Percentiles rank a stretch among this genome's conserved stretches.
Conservation (phyloP, 2,329 filamentous ascomycete species). For the Fusarium haematococcum region DNA sequence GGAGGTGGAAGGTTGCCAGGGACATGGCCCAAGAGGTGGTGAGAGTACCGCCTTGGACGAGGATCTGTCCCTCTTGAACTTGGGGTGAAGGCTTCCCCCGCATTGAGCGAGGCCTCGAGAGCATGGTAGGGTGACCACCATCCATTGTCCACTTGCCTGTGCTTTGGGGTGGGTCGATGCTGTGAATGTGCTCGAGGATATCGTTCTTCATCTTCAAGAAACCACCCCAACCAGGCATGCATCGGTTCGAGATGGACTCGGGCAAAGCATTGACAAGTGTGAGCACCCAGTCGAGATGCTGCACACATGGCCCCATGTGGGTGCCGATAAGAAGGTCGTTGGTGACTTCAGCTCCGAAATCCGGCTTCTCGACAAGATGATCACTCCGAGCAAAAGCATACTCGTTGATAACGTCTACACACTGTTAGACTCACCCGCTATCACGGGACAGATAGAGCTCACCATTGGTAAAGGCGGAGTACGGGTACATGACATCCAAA, state of each 20-base stretch:
- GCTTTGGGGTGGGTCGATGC: conserved; percentile 50
- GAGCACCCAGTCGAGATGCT: conserved; percentile 52
- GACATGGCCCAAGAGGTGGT: conserved; percentile 55
- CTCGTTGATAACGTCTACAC: conserved; percentile 54
- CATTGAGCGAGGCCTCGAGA: conserved; percentile 48
- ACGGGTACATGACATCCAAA: conserved; percentile 52
- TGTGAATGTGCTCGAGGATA: conserved; percentile 51
- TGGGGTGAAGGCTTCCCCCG: conserved; percentile 51
- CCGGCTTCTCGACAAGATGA: conserved; percentile 49
- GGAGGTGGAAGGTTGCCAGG: conserved; percentile 51
- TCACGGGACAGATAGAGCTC: not conserved
- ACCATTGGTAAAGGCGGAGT: conserved; percentile 55
- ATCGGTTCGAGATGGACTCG: conserved; percentile 51
- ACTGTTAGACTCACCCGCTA: not conserved
- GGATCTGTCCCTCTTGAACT: conserved; percentile 53
- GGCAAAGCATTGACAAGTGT: conserved; percentile 51
- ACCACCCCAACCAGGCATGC: conserved; percentile 50
- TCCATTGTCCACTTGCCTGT: conserved; percentile 50
- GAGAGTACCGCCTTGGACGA: conserved; percentile 55
- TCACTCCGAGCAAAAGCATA: conserved; percentile 53
- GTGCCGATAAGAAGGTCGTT: conserved; percentile 53
- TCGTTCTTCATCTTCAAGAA: conserved; percentile 55
- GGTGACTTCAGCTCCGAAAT: conserved; percentile 52
- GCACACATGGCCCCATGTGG: conserved; percentile 51
- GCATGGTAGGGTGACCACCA: conserved; percentile 51